A percentile compares a stretch with the other conserved stretches of the same genome.
Evolutionary conservation across 352 stramenopile species (phyloP).

Genomic region (Globisporangium perplexum): DNA sequence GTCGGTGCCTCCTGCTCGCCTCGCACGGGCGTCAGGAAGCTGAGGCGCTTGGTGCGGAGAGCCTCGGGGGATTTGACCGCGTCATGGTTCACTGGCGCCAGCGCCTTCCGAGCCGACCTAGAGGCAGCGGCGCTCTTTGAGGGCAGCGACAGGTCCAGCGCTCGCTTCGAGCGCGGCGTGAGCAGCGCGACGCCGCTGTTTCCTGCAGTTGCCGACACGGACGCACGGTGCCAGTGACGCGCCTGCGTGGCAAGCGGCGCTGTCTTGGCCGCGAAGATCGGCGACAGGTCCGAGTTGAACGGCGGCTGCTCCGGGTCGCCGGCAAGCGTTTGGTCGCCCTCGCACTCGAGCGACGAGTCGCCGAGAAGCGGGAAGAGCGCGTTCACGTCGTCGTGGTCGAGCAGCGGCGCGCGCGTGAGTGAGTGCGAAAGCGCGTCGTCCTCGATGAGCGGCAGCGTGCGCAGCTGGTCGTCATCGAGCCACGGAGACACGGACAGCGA

Average conservation of each 20-base stretch:
- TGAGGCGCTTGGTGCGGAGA: neutral
- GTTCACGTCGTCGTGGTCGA: slow-evolving; percentile 17
- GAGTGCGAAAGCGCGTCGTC: slow-evolving; percentile 27
- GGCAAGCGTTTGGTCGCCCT: slow-evolving; percentile 15
- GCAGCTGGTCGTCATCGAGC: slow-evolving; percentile 48
- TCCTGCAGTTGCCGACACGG: neutral
- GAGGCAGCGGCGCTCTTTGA: neutral
- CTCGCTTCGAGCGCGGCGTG: slow-evolving; percentile 2
- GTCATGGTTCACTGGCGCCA: neutral
- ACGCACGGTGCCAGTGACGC: too few species aligned
- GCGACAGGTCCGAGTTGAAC: slow-evolving; percentile 45
- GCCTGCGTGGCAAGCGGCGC: slow-evolving; percentile 2
- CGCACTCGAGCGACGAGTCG: slow-evolving; percentile 31
- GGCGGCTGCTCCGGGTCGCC: slow-evolving; percentile 21
- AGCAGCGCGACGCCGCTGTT: neutral
- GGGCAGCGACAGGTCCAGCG: neutral
- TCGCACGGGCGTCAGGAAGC: neutral
- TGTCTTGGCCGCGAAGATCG: slow-evolving; percentile 36
- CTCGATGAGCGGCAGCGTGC: slow-evolving; percentile 19
- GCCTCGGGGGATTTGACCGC: neutral
- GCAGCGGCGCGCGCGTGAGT: slow-evolving; percentile 15
- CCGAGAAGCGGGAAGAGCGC: slow-evolving; percentile 25
- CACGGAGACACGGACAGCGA: slow-evolving; percentile 18
- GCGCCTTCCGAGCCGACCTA: neutral
- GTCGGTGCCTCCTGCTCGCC: neutral